Conservation (phyloP, 257 asterid genomes). For the Paraleonurus japonicus region DNA sequence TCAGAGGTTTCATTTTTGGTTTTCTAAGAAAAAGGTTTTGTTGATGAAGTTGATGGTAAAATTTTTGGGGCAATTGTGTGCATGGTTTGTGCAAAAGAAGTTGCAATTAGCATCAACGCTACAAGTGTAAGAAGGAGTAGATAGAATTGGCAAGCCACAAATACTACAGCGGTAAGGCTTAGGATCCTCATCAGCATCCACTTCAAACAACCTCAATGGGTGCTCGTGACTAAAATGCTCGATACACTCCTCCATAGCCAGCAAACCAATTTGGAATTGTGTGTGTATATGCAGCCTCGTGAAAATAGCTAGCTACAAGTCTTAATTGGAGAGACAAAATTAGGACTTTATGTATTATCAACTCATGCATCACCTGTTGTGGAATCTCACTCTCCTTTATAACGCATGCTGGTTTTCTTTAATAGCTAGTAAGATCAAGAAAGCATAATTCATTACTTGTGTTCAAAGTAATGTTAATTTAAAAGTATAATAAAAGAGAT, state of each 20-base stretch:
- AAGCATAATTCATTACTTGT: too few species aligned
- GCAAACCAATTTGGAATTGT: background rate
- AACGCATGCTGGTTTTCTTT: too few species aligned
- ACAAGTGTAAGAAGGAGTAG: background rate
- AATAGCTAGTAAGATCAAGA: too few species aligned
- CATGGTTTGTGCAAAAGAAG: background rate
- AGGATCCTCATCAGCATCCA: background rate
- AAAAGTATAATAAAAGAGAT: too few species aligned
- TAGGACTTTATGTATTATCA: too few species aligned
- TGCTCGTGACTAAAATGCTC: constrained; percentile 11
- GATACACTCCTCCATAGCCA: background rate
- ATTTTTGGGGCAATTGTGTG: background rate
- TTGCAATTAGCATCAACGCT: background rate
- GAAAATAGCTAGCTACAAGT: background rate
- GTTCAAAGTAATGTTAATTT: too few species aligned
- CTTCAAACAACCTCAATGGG: background rate
- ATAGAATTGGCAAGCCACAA: constrained; percentile 6
- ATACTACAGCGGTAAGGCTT: background rate
- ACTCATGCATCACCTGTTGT: too few species aligned
- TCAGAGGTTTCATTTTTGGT: background rate
- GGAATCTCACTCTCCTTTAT: too few species aligned
- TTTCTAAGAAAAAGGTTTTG: background rate
- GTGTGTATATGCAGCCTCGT: background rate
- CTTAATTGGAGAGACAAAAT: too few species aligned
- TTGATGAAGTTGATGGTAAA: background rate